A percentile compares a stretch with the other conserved stretches of the same genome.
phyloP scores from a whole-genome alignment of 306 rosid genomes.

The Quercus alba region DNA sequence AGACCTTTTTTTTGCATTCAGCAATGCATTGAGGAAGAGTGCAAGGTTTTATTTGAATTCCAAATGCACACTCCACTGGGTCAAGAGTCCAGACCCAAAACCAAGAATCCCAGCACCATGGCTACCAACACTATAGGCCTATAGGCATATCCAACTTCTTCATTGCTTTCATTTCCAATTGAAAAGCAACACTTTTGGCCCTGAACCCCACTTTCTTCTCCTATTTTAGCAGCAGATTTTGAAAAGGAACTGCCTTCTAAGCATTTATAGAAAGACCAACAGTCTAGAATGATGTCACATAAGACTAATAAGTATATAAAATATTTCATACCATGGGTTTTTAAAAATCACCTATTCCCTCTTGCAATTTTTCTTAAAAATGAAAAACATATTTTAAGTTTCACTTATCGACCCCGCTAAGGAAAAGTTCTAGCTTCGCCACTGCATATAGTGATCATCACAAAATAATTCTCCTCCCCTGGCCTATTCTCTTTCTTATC shows the following conservation, averaged over 20 bases:
- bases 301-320: neutral
- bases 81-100: neutral
- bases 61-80: constrained; percentile 27
- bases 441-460: neutral
- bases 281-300: neutral
- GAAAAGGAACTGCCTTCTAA: neutral
- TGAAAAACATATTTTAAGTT: no score
- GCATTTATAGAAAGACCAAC: neutral
- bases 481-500: no score
- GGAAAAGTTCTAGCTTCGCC: no score
- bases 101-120: constrained; percentile 10
- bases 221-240: neutral
- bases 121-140: neutral
- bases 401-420: no score
- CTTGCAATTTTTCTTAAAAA: no score
- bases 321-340: neutral
- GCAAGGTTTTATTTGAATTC: constrained; percentile 31
- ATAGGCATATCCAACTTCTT: neutral
- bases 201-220: neutral
- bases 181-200: neutral
- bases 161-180: neutral
- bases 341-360: no score
- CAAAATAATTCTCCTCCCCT: no score
- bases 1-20: neutral
- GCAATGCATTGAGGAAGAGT: constrained; percentile 18